Evolutionary conservation across 805 yeast species (phyloP), one percentile per base, ranked within the genome.

Genomic region (Saturnispora galanensis): DNA sequence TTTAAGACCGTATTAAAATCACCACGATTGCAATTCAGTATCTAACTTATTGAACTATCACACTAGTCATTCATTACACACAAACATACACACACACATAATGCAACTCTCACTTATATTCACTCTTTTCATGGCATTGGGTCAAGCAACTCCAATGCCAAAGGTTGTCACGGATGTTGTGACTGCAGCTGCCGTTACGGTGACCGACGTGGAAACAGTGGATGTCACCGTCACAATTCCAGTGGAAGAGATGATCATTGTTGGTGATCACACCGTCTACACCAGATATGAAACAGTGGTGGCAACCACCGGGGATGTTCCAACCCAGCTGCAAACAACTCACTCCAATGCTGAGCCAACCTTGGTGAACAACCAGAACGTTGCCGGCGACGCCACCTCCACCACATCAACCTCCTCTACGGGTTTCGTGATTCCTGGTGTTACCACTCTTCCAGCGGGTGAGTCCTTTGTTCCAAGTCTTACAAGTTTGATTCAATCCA

Each of bases 321-420:
- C 41, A 15, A 35, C 32, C 11, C 32, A 28, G 12, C 33, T 39
- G 16, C 71, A 76, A 1, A 76, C 73, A 47, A 76, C 81, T 21
- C 56, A 66, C 44, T 62, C 68, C 10, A 57, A 65, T 31, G 66
- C 69, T 39, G 62, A 63, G 17, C 64, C 72, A 13, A 58, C 53
- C 18, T 51, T 44, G 11, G 35, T 44, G 7, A 41, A 38, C 16
- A 26, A 26, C 17, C 32, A 15, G 18, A 39, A 32, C 28, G 41
- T 41, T 37, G 35, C 18, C 31, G 41, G 35, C 15, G 42, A 45
- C 12, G 8, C 47, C 12, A 21, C 45, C 4, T 18, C 44, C 9
- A 26, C 34, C 42, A 35, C 41, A 11, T 28, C 47, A 16, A 31
- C 45, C 11, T 9, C 35, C 8, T 29, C 29, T 11, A 13, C 31